phyloP scores from a whole-genome alignment of 257 asterid genomes.

The Gentiana straminea region DNA sequence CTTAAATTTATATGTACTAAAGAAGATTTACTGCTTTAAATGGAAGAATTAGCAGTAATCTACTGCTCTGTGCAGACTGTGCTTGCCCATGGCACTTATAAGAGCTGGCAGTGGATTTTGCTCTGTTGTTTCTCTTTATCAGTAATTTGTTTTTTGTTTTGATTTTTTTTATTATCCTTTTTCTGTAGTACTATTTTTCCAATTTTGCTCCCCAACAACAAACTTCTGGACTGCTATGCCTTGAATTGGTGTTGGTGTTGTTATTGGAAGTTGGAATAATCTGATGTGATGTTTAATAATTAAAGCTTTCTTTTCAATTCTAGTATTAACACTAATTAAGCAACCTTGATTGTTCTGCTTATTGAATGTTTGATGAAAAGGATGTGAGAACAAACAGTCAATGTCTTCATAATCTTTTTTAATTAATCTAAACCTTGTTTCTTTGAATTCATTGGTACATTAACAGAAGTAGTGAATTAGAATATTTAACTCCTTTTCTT shows the following conservation, averaged over 20 bases:
- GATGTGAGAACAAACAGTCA: neutral
- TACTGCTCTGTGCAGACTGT: too few relatives aligned
- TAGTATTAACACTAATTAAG: slow-evolving; percentile 12
- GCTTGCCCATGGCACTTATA: too few relatives aligned
- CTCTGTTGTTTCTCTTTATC: neutral
- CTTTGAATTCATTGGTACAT: too few relatives aligned
- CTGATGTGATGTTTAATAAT: slow-evolving; percentile 24
- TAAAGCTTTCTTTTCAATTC: slow-evolving; percentile 10
- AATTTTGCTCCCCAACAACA: slow-evolving; percentile 14
- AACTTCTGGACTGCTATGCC: neutral
- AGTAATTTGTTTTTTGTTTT: slow-evolving; percentile 15
- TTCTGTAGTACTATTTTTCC: neutral
- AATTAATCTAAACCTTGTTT: slow-evolving; percentile 8
- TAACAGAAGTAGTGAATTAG: too few relatives aligned
- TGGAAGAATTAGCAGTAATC: too few relatives aligned
- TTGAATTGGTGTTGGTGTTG: too few relatives aligned
- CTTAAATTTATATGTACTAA: too few relatives aligned
- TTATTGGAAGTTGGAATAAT: slow-evolving; percentile 2
- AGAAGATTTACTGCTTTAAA: too few relatives aligned
- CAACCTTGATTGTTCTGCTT: slow-evolving; percentile 9
- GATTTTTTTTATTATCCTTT: too few relatives aligned
- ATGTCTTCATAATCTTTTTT: slow-evolving; percentile 9
- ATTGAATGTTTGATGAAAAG: slow-evolving; percentile 6
- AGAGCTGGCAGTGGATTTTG: too few relatives aligned
- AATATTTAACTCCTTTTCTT: neutral